Base-by-base conservation (phyloP, 2,329 filamentous ascomycete species). In the Apiospora marii region DNA sequence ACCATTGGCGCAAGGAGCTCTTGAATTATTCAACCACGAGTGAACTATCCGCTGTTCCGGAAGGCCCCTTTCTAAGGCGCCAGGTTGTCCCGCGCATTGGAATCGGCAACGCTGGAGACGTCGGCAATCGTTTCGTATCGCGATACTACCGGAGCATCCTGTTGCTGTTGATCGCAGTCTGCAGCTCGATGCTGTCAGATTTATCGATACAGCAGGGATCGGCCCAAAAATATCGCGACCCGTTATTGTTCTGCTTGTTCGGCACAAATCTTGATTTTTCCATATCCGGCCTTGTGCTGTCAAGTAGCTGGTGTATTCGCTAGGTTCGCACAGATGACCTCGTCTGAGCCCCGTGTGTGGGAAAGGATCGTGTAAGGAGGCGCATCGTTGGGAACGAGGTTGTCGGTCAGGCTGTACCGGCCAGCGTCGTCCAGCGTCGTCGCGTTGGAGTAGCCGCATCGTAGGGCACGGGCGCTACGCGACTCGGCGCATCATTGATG, bases 131-230 rank as follows among this genome's bases (percentile, higher is more conserved):
- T 34, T 37, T 69, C 19, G 72, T 68, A 68, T 74, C 61, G 22
- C 44, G 49, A 67, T 76, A 76, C 71, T 73, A 76, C 10, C 71
- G 70, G 37, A 75, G 75, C 72, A 76, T n/a, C n/a, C n/a, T n/a
- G n/a, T n/a, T 76, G 37, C 34, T 53, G 22, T 74, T 75, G 14
- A 76, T 76, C n/a, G 70, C 48, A 24, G n/a, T 43, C 22, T 46
- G 30, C 3, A 71, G 64, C 70, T 71, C 64, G 46, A 43, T 51
- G 34, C 6, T 58, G n/a, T 71, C 19, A 10, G 30, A 22, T n/a
- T 71, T 71, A n/a, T 71, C 61, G 46, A 71, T 71, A 27, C 64
- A 71, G 24, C 43, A 44, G 22, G 70, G 68, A 46, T 71, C 64
- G 22, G n/a, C n/a, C n/a, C n/a, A n/a, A n/a, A n/a, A n/a, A n/a